Evolutionary conservation across 129 eudicot genomes (phyloP).

Genomic region (Lactuca sativa): DNA sequence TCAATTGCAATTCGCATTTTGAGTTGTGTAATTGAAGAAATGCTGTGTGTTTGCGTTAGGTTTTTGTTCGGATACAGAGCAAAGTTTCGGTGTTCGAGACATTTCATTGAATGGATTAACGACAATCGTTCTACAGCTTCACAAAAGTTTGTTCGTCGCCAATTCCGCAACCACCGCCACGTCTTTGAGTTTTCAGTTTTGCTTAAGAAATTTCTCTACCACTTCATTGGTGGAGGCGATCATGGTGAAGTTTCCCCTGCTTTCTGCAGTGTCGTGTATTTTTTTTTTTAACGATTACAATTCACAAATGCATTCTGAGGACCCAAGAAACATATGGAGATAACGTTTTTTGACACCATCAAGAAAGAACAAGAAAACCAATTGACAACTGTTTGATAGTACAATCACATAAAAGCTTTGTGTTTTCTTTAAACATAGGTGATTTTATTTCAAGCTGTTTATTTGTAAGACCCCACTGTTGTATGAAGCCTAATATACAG

Average conservation of each 20-base stretch:
- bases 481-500: neutral
- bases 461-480: neutral
- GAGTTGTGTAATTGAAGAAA: constrained; percentile 8
- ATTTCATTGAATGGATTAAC: constrained; percentile 13
- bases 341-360: neutral
- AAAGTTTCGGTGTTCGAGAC: constrained; percentile 17
- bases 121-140: constrained; percentile 17
- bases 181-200: constrained; percentile 14
- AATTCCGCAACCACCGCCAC: constrained; percentile 6
- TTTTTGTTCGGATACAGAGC: constrained; percentile 17
- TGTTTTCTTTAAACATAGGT: neutral
- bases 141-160: neutral
- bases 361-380: neutral
- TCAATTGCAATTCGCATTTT: neutral
- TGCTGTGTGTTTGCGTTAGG: constrained; percentile 3
- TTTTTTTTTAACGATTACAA: neutral
- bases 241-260: constrained; percentile 18
- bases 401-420: neutral
- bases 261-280: neutral
- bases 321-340: neutral
- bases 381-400: neutral
- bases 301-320: neutral
- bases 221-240: constrained; percentile 11
- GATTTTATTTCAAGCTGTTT: neutral
- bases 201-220: neutral